Evolutionary conservation across 2,329 filamentous ascomycete genomes (phyloP), one percentile per base, ranked within the genome.

Genomic region (Ophiostoma australiae): DNA sequence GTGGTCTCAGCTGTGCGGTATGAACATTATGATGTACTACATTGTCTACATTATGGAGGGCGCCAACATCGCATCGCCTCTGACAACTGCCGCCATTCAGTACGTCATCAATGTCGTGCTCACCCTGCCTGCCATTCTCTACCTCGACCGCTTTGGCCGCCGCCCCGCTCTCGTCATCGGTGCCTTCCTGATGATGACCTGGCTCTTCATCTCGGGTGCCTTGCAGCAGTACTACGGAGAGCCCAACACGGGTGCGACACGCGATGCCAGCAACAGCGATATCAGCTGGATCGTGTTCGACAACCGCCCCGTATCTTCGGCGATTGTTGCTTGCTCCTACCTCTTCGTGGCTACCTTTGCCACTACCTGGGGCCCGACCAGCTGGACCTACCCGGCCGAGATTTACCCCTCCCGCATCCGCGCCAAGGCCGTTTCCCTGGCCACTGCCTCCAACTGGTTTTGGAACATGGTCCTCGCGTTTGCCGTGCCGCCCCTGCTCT

Each of bases 301-400:
- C 71, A 84, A 86, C 74, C 79, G 82, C 2, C 77, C 83, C 0
- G 83, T 85, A 1, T 88, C 88, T 2, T 86, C 86, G 72, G 90
- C 84, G 20, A 85, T 93, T 67, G 89, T 89, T 67, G 88, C 89
- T 13, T 90, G 86, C 80, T 89, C 89, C 0, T 92, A 91, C 76
- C 85, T 92, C 23, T 91, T 92, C 75, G 89, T 92, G 20, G 89
- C 89, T 3, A 87, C 85, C 0, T 92, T 86, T 75, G 90, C 90
- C 31, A 79, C 81, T 0, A 84, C 82, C 17, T 83, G 81, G 82
- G 83, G 82, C n/a, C 84, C 84, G 0, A 81, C 83, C 3, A 82
- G 81, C 1, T 84, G 82, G 82, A 82, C 81, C 0, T 84, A 84
- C 72, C 81, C 82, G 0, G 81, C 82, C n/a, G 82, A 84, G 76